Evolutionary conservation across 331 rosid species (phyloP).

Genomic region (Pyrus hybrid): DNA sequence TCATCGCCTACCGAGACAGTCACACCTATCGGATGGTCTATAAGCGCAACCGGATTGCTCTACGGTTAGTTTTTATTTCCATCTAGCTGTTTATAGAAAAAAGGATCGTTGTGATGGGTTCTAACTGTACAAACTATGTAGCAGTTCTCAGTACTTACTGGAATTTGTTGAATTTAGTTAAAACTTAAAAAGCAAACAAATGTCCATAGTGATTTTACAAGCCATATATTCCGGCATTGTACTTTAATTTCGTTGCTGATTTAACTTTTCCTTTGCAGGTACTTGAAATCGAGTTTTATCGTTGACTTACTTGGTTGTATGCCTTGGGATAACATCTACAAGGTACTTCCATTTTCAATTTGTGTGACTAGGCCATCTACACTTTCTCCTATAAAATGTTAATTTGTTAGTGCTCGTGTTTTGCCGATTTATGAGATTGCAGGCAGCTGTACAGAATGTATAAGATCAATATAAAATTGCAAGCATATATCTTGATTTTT

Average conservation of each 20-base stretch:
- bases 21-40: constrained; percentile 74
- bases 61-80: constrained; percentile 35
- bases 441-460: neutral
- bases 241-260: neutral
- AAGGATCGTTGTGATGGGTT: neutral
- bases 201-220: neutral
- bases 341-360: constrained; percentile 40
- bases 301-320: constrained; percentile 78
- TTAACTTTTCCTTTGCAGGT: constrained; percentile 29
- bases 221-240: neutral
- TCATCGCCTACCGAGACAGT: constrained; percentile 67
- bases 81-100: neutral
- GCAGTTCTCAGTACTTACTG: neutral
- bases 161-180: neutral
- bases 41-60: constrained; percentile 65
- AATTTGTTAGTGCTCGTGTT: neutral
- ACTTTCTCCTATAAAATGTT: neutral
- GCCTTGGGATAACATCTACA: constrained; percentile 93
- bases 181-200: neutral
- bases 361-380: neutral
- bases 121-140: too few species aligned
- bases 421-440: neutral
- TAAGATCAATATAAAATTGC: neutral
- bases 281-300: constrained; percentile 62
- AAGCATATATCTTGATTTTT: neutral